Evolutionary conservation across 2,329 filamentous ascomycete genomes (phyloP).

Genomic region (Salinomyces thailandicus): DNA sequence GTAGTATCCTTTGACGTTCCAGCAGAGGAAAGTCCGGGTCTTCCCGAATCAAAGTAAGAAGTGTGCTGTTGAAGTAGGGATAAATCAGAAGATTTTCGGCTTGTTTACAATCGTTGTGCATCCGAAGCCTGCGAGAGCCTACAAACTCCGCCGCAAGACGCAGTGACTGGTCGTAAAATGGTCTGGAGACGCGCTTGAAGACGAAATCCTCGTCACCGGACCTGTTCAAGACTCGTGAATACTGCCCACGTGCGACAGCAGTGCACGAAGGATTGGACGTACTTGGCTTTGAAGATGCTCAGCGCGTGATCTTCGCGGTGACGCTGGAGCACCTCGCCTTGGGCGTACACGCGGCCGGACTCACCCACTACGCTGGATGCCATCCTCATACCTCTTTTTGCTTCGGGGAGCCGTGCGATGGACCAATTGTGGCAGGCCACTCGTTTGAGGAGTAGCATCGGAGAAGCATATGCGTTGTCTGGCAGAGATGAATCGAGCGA

Average conservation of each 20-base stretch:
- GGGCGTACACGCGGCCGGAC: slow-evolving; percentile 29
- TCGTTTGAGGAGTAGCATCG: too few relatives aligned
- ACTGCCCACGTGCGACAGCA: slow-evolving; percentile 3
- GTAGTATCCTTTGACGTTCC: slow-evolving; percentile 28
- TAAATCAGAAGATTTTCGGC: slow-evolving; percentile 12
- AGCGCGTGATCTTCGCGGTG: slow-evolving; percentile 19
- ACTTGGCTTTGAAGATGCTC: slow-evolving; percentile 29
- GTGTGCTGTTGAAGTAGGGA: neutral
- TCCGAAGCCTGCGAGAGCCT: slow-evolving; percentile 25
- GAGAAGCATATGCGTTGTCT: too few relatives aligned
- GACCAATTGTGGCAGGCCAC: too few relatives aligned
- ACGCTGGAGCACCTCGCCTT: slow-evolving; percentile 23
- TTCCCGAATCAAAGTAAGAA: neutral
- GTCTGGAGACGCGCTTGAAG: slow-evolving; percentile 24
- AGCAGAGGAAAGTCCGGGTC: neutral
- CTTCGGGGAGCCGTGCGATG: too few relatives aligned
- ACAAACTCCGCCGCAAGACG: slow-evolving; percentile 27
- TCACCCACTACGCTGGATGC: slow-evolving; percentile 26
- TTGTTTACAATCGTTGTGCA: slow-evolving; percentile 23
- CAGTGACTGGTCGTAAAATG: slow-evolving; percentile 23
- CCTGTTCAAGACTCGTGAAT: slow-evolving; percentile 14
- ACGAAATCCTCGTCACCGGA: slow-evolving; percentile 25
- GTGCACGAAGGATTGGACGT: slow-evolving; percentile 13
- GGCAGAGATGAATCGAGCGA: too few relatives aligned
- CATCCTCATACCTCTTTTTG: neutral